Evolutionary conservation across 345 rosid species (phyloP), one percentile per base, ranked within the genome.

Genomic region (Euclidium syriacum): DNA sequence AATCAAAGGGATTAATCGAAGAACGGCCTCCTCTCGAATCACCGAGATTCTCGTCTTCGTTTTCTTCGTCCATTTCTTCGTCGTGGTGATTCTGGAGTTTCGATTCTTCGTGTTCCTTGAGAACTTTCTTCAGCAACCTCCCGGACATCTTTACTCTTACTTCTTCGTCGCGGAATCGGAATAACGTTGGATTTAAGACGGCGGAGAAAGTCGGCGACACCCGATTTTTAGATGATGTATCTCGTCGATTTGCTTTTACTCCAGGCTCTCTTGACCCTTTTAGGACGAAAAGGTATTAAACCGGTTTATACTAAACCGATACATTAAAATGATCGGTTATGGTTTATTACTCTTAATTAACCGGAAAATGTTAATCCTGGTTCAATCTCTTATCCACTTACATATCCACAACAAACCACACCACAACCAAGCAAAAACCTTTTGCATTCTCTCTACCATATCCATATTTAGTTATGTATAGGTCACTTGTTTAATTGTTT

Each of bases 121-220:
- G 71, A 47, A 84, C 80, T 73, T 82, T 87, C 86, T 84, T 85
- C 74, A 91, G 62, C 63, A 82, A 73, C 64, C 98, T 79, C 61
- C 70, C 85, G 47, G 96, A 91, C 98, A 87, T 91, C 25, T 20
- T 15, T 42, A 6, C 40, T 12, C 4, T 33, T 4, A 34, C 43
- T 47, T 36, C 54, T 47, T n/a, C 46, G 12, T n/a, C 44, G 33
- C 23, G 5, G 1, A 44, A 55, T 2, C 19, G 14, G 54, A 39
- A 29, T 10, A 3, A 22, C 1, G 62, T 29, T 18, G 3, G 63
- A 55, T 46, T 62, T n/a, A 25, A 44, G 54, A 52, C 68, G 74
- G 74, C 60, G 66, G 60, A 40, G 47, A 48, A 24, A 62, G 67
- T 26, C 67, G 60, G 68, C 60, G 69, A 61, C 39, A 12, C 60